These are phyloP conservation scores for Brassica carinata DNA, from an alignment of 345 rosid species.

Conservation along the genomic window DNA sequence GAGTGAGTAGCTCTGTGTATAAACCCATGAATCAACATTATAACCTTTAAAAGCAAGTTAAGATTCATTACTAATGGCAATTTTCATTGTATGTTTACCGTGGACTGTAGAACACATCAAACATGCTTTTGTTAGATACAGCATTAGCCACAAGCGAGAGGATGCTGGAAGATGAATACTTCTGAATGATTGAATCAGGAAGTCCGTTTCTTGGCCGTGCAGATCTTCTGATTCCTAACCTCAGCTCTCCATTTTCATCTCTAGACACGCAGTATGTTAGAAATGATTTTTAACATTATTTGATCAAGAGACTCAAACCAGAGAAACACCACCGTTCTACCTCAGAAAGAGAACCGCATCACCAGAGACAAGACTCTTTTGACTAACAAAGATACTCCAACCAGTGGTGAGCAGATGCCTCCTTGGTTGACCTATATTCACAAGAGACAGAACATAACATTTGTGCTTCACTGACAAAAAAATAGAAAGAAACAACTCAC, in stretches of 20 bases:
- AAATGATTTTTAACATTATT: background rate
- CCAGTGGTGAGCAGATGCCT: slow-evolving; percentile 97
- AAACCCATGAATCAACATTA: background rate
- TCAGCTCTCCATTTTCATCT: slow-evolving; percentile 79
- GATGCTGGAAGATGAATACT: slow-evolving; percentile 52
- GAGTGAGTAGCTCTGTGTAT: slow-evolving; percentile 75
- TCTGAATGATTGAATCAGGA: slow-evolving; percentile 63
- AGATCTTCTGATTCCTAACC: slow-evolving; percentile 82
- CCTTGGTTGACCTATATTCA: slow-evolving; percentile 86
- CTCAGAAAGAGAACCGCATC: slow-evolving; percentile 69
- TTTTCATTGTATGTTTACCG: slow-evolving; percentile 51
- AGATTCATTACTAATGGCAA: background rate
- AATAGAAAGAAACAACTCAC: background rate
- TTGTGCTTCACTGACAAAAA: slow-evolving; percentile 14
- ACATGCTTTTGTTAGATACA: slow-evolving; percentile 60
- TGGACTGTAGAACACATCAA: slow-evolving; percentile 82
- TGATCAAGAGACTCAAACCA: background rate
- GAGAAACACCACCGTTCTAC: background rate
- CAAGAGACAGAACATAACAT: slow-evolving; percentile 14
- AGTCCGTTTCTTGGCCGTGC: slow-evolving; percentile 72
- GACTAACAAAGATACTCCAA: slow-evolving; percentile 93
- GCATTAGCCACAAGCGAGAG: slow-evolving; percentile 74
- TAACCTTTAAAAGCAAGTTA: background rate
- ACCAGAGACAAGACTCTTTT: slow-evolving; percentile 88
- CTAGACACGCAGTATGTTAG: slow-evolving; percentile 39